A percentile compares a stretch with the other conserved stretches of the same genome.
Conservation (phyloP, 2,329 filamentous ascomycete species). For the Fusarium sp. region DNA sequence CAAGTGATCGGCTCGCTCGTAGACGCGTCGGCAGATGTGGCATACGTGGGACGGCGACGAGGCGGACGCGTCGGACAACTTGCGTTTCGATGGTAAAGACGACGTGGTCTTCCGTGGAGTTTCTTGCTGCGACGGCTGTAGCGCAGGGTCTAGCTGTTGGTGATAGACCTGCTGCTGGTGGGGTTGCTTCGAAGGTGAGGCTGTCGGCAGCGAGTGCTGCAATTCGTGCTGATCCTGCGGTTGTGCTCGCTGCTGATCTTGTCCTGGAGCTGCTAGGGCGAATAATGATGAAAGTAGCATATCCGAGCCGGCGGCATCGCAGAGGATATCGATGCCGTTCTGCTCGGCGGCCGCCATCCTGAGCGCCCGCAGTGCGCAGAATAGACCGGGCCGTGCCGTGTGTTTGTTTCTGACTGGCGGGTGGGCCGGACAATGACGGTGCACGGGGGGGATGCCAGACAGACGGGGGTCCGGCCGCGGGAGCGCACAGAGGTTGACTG, state of each 20-base stretch:
- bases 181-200: slow-evolving; percentile 24
- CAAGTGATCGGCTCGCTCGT: slow-evolving; percentile 43
- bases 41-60: slow-evolving; percentile 44
- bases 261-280: slow-evolving; percentile 36
- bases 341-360: slow-evolving; percentile 42
- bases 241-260: slow-evolving; percentile 32
- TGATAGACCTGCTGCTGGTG: slow-evolving; percentile 27
- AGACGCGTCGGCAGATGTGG: slow-evolving; percentile 44
- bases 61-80: slow-evolving; percentile 40
- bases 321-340: slow-evolving; percentile 45
- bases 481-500: slow-evolving; percentile 4
- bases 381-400: slow-evolving; percentile 21
- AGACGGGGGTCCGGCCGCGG: slow-evolving; percentile 13
- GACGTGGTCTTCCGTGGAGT: slow-evolving; percentile 23
- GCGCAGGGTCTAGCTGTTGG: slow-evolving; percentile 31
- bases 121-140: slow-evolving; percentile 24
- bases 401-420: slow-evolving; percentile 4
- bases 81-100: slow-evolving; percentile 37
- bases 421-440: neutral
- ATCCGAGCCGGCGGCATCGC: slow-evolving; percentile 44
- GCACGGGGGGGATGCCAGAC: neutral
- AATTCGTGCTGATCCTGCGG: slow-evolving; percentile 30
- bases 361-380: slow-evolving; percentile 18
- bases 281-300: slow-evolving; percentile 44
- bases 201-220: slow-evolving; percentile 27